Base-by-base conservation (phyloP, 2,329 filamentous ascomycete species). In the Didymellaceae sp. region DNA sequence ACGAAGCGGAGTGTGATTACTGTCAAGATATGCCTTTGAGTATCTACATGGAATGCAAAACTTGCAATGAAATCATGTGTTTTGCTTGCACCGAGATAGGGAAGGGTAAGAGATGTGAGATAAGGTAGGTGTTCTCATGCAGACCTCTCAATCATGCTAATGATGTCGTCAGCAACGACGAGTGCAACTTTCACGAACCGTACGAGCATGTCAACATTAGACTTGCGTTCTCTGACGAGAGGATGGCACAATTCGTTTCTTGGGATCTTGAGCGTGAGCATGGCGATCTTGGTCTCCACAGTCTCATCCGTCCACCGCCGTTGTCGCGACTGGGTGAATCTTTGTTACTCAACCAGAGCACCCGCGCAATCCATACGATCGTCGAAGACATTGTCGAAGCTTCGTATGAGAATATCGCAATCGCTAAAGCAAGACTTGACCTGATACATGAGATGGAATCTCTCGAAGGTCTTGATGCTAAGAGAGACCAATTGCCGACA, bases 241-340 rank as follows among this genome's bases (percentile, higher is more conserved):
- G 21, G 6, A 48, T 65, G 50, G 30, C 38, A 22, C 22, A 48
- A 1, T 62, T 49, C 22, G 39, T 62, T 26, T 33, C 50, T 13
- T 62, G 59, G 59, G 45, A 58, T 30, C 38, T 65, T 3, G 58
- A 65, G 26, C 46, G 55, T 11, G 59, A 65, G 34, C 58, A 61
- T 38, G 59, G 59, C 2, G 56, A 64, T 43, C 52, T 62, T 22
- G 53, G 54, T 9, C 44, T 62, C 7, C 22, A 37, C 9, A 55
- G 45, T 21, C 26, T 31, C 5, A 21, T 28, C 11, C 22, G 22
- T 5, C 52, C 54, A 32, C 59, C 59, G 4, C 59, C 59, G 5
- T 35, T 57, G 10, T 62, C 59, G 5, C 16, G 31, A 2, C 35
- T 62, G 10, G 59, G 59, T 18, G 25, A 30, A 28, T 37, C 4